Conservation (phyloP, 352 stramenopile species). For the Pythium scleroteichum region DNA sequence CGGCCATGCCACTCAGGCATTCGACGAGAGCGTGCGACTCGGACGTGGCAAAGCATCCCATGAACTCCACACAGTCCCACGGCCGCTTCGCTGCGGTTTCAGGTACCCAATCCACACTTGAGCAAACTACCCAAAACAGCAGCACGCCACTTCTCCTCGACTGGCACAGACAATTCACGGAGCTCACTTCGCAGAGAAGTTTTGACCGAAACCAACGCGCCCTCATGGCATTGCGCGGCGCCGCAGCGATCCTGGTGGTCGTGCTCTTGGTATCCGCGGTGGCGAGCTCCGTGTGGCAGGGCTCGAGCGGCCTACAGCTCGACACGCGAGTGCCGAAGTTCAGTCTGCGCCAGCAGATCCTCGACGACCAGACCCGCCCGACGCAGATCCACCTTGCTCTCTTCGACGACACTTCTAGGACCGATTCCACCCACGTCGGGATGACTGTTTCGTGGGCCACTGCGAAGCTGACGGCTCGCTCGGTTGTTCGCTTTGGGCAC, state of each 20-base stretch:
- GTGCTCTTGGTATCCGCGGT: slow-evolving; percentile 10
- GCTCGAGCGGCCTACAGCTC: neutral
- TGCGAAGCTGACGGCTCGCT: slow-evolving; percentile 37
- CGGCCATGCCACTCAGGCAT: no score
- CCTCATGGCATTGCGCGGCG: slow-evolving; percentile 7
- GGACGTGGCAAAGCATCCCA: no score
- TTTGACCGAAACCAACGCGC: slow-evolving; percentile 16
- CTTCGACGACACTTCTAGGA: slow-evolving; percentile 23
- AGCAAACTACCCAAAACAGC: slow-evolving; percentile 21
- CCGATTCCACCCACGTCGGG: slow-evolving; percentile 22
- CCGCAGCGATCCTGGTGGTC: slow-evolving; percentile 13
- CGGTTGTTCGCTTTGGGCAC: slow-evolving; percentile 50
- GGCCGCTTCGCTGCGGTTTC: slow-evolving; percentile 11
- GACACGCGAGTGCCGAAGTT: neutral
- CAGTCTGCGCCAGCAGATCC: slow-evolving; percentile 16
- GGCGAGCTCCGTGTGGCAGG: slow-evolving; percentile 16
- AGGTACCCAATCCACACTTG: slow-evolving; percentile 19
- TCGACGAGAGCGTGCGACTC: no score
- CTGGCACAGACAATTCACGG: slow-evolving; percentile 7
- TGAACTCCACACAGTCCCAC: neutral
- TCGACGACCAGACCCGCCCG: slow-evolving; percentile 25
- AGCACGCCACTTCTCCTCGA: slow-evolving; percentile 3
- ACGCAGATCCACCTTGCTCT: slow-evolving; percentile 56
- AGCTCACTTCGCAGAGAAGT: slow-evolving; percentile 4
- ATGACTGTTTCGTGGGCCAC: slow-evolving; percentile 69